Evolutionary conservation across 805 yeast species (phyloP).

Genomic region (Lipomyces starkeyi): DNA sequence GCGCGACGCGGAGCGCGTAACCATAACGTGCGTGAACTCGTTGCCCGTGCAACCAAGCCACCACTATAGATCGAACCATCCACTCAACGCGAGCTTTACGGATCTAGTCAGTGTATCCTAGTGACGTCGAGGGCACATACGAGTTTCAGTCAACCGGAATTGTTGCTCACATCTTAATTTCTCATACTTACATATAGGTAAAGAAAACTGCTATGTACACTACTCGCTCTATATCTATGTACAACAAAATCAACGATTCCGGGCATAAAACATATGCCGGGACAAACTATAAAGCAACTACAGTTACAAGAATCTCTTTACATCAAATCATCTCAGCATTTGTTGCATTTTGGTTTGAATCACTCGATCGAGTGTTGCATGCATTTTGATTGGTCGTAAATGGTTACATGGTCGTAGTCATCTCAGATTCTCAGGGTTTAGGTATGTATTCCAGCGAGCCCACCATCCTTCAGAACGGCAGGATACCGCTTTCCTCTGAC

Average conservation of each 20-base stretch:
- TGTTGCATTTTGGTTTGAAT: neutral
- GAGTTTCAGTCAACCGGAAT: neutral
- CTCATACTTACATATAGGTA: neutral
- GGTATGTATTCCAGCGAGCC: constrained; percentile 8
- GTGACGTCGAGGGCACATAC: too few relatives aligned
- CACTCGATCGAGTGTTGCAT: neutral
- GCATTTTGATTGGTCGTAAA: neutral
- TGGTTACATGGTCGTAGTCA: neutral
- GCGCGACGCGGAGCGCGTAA: too few relatives aligned
- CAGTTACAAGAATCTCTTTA: neutral
- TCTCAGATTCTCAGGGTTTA: neutral
- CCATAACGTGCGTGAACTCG: too few relatives aligned
- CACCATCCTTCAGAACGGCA: constrained; percentile 55
- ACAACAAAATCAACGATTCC: neutral
- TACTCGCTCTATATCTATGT: constrained; percentile 1
- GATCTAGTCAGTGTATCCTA: too few relatives aligned
- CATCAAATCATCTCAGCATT: neutral
- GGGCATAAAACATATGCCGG: neutral
- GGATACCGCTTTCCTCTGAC: constrained; percentile 97
- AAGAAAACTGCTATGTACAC: neutral
- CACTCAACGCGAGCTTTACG: too few relatives aligned
- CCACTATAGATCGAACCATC: too few relatives aligned
- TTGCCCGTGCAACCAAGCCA: too few relatives aligned
- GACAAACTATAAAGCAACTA: neutral
- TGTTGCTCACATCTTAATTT: neutral